Conservation (phyloP, 1,284 basidiomycete genomes). For the Fomes fomentarius region DNA sequence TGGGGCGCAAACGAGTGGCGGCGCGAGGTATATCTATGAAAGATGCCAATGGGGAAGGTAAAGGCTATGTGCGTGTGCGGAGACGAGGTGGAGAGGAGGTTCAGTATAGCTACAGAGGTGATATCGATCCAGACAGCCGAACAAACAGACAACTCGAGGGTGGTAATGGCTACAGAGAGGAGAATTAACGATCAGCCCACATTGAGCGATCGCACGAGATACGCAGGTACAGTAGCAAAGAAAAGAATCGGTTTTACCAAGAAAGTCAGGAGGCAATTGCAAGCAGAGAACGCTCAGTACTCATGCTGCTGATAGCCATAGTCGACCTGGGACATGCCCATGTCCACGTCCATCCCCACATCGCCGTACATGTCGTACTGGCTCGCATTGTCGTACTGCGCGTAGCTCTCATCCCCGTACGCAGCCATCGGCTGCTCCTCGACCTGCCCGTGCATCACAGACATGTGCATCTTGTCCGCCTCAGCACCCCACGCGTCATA, state of each 20-base stretch:
- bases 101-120: constrained; percentile 20
- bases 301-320: constrained; percentile 18
- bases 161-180: constrained; percentile 23
- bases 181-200: constrained; percentile 17
- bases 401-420: constrained; percentile 13
- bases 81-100: neutral
- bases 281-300: constrained; percentile 12
- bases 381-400: too few species aligned
- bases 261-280: constrained; percentile 1
- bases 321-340: constrained; percentile 14
- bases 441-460: neutral
- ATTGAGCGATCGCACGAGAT: neutral
- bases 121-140: constrained; percentile 1
- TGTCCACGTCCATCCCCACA: constrained; percentile 8
- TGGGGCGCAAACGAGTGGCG: constrained; percentile 3
- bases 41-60: neutral
- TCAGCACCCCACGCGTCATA: constrained; percentile 13
- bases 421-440: constrained; percentile 9
- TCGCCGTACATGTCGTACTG: constrained; percentile 15
- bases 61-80: constrained; percentile 14
- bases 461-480: constrained; percentile 2
- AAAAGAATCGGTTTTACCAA: neutral
- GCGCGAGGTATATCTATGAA: constrained; percentile 17
- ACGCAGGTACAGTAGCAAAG: neutral
- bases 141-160: constrained; percentile 3